These are phyloP conservation scores for Exobasidium cylindrosporum DNA, from an alignment of 1,284 basidiomycete genomes.

Conservation along the genomic window DNA sequence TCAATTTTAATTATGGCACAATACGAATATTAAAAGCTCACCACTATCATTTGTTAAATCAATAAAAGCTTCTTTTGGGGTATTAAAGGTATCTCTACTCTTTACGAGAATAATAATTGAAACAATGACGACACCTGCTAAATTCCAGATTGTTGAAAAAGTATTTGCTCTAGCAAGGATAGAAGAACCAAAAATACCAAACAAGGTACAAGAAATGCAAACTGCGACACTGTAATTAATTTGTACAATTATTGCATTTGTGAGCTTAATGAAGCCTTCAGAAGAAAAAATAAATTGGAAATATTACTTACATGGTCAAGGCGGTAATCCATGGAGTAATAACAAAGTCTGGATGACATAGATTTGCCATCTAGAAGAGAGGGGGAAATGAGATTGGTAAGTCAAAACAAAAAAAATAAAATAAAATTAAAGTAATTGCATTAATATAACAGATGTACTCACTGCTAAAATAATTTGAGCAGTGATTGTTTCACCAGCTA, in stretches of 20 bases:
- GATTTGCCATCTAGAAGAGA: conserved; percentile 25
- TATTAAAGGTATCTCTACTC: conserved; percentile 22
- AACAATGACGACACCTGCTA: conserved; percentile 17
- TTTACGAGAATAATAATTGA: conserved; percentile 21
- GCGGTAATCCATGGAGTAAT: conserved; percentile 4
- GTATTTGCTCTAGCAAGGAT: conserved; percentile 21
- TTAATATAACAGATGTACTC: too few relatives aligned
- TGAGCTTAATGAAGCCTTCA: too few relatives aligned
- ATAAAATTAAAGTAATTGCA: too few relatives aligned
- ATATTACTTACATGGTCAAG: conserved; percentile 13
- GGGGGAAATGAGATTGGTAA: too few relatives aligned
- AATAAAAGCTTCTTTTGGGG: conserved; percentile 21
- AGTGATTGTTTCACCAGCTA: conserved; percentile 18
- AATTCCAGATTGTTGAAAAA: conserved; percentile 20
- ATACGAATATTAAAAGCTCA: too few relatives aligned
- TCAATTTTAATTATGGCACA: too few relatives aligned
- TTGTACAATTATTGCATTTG: too few relatives aligned
- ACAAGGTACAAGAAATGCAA: too few relatives aligned
- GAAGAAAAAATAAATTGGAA: too few relatives aligned
- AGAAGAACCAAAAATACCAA: conserved; percentile 15
- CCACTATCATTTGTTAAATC: conserved; percentile 22
- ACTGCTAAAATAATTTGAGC: conserved; percentile 22
- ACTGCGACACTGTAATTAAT: too few relatives aligned
- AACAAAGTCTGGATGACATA: conserved; percentile 17
- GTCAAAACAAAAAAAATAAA: too few relatives aligned